Conservation (phyloP, 352 stramenopile species). For the Lagenidium giganteum region DNA sequence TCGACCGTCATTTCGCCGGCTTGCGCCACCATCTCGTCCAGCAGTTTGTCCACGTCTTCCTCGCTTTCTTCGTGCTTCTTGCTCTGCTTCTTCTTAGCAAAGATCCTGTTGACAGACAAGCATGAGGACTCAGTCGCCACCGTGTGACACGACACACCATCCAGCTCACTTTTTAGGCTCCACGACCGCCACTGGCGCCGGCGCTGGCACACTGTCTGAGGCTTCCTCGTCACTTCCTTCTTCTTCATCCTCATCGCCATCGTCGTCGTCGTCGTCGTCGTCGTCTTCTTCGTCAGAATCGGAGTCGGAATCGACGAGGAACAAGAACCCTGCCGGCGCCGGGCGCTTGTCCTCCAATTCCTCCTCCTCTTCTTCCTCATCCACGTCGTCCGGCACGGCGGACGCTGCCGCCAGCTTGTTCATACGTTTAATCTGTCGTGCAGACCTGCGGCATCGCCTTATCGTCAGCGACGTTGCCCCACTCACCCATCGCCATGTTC, state of each 20-base stretch:
- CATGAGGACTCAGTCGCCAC: too few species aligned
- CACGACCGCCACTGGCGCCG: background rate
- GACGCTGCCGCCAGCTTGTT: slow-evolving; percentile 39
- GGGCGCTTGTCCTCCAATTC: slow-evolving; percentile 51
- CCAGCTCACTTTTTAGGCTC: background rate
- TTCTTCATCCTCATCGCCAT: slow-evolving; percentile 13
- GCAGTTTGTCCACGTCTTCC: slow-evolving; percentile 60
- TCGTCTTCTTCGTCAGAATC: slow-evolving; percentile 25
- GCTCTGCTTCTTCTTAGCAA: slow-evolving; percentile 30
- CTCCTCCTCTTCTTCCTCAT: slow-evolving; percentile 32
- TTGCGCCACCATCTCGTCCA: slow-evolving; percentile 53
- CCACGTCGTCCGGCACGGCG: slow-evolving; percentile 8
- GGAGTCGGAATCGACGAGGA: slow-evolving; percentile 65
- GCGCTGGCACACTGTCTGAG: background rate
- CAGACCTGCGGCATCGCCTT: slow-evolving; percentile 40
- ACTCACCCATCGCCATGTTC: too few species aligned
- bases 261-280: slow-evolving; percentile 22
- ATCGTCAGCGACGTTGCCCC: too few species aligned
- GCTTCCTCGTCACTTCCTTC: slow-evolving; percentile 8
- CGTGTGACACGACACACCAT: background rate
- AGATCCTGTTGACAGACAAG: too few species aligned
- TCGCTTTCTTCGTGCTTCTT: slow-evolving; percentile 8
- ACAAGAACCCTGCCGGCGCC: slow-evolving; percentile 58
- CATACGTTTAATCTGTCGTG: slow-evolving; percentile 68
- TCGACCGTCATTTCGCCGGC: slow-evolving; percentile 32